Percentiles rank a stretch among this genome's conserved stretches.
phyloP scores from a whole-genome alignment of 257 asterid genomes.

The Datura wrightii region DNA sequence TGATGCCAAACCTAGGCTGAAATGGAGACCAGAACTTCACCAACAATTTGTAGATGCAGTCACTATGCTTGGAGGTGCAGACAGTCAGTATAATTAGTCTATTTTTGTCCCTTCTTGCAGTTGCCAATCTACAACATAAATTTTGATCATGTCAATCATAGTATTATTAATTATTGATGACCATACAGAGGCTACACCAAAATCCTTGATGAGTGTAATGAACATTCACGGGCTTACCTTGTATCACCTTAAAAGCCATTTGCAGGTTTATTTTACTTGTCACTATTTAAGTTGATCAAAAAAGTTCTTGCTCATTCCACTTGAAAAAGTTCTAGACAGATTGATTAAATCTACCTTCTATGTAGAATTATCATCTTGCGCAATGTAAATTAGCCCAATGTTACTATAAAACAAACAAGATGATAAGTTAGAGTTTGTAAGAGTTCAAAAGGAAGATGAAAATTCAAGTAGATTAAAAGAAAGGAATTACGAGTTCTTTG shows the following conservation, averaged over 20 bases:
- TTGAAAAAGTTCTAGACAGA: conserved; percentile 13
- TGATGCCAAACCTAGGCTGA: conserved; percentile 85
- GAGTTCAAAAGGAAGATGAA: not conserved
- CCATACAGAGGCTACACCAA: conserved; percentile 90
- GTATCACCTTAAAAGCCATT: conserved; percentile 93
- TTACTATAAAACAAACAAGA: conserved; percentile 47
- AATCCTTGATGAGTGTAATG: conserved; percentile 89
- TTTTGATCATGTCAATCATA: not conserved
- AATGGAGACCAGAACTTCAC: conserved; percentile 89
- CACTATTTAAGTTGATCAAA: not conserved
- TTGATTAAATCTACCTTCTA: not conserved
- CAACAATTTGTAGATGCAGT: conserved; percentile 69
- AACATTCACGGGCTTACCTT: conserved; percentile 81
- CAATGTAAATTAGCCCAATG: conserved; percentile 61
- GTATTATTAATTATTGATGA: not conserved
- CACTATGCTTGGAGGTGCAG: conserved; percentile 78
- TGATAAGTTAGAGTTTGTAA: conserved; percentile 40
- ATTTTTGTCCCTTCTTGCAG: not conserved
- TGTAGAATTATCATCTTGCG: conserved; percentile 81
- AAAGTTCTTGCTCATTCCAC: not conserved
- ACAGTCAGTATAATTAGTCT: conserved; percentile 54
- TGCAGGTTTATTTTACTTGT: conserved; percentile 53
- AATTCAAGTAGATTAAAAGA: not conserved
- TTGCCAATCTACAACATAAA: not conserved
- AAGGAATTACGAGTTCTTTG: conserved; percentile 11